Evolutionary conservation across 2,329 filamentous ascomycete genomes (phyloP), one percentile per base, ranked within the genome.

Genomic region (Aspergillus sp.): DNA sequence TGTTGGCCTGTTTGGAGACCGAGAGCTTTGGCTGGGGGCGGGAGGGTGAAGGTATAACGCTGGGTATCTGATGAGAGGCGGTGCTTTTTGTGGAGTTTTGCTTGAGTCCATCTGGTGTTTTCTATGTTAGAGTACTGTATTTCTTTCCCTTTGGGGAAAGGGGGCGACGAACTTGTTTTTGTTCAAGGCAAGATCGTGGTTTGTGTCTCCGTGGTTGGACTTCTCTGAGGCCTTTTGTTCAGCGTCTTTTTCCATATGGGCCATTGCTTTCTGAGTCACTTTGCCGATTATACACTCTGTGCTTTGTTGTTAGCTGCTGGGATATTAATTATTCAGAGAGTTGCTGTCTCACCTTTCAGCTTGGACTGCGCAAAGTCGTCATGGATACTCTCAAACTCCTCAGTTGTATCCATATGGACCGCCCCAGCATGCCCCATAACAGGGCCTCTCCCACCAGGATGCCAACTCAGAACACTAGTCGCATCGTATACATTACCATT

Each of bases 401-500:
- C 76, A 4, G 75, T 80, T 1, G 80, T 82, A 48, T 81, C 76
- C 17, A 75, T 68, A 64, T 82, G 79, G 1, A 82, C 77, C 49
- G 75, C 77, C 0, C 81, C 81, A 0, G 80, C 81, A 64, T 83
- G 81, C 0, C 70, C 73, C 58, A 82, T 67, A 24, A 83, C 79
- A 0, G 80, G 70, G 2, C 75, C 75, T 55, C 77, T 79, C 2
- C 80, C 80, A 7, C 80, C 80, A 6, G 79, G 80, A 70, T 82
- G 80, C 80, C 79, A 80, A 7, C 67, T 63, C 15, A 83, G 63
- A 3, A 80, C 77, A 47, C 71, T 75, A 4, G 80, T 82, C 0
- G 73, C 76, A 63, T 83, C 79, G 56, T 82, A 82, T 0, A 82
- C 80, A 46, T 80, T 82, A 6, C 74, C 76, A 55, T 82, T 77